These are phyloP conservation scores for Arachis hypogaea DNA, from an alignment of 306 rosid species.

Conservation along the genomic window DNA sequence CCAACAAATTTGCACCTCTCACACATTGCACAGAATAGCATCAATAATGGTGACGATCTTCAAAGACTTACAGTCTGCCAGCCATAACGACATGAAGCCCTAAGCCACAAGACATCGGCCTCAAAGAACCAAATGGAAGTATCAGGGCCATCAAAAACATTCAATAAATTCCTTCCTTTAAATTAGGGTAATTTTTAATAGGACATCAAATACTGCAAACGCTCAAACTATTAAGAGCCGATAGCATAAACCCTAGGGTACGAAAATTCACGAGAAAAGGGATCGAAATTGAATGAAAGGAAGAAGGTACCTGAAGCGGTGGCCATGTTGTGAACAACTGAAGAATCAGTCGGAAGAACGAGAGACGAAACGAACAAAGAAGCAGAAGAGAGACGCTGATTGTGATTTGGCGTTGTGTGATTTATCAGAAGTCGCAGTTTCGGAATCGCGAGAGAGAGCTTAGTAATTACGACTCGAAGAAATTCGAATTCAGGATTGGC, in stretches of 20 bases:
- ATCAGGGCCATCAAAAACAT: neutral
- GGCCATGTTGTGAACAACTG: constrained; percentile 19
- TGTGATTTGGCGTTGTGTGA: neutral
- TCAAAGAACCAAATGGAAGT: neutral
- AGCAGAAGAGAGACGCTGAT: neutral
- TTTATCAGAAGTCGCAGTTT: constrained; percentile 4
- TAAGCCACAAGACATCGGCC: neutral
- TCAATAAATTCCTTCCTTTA: constrained; percentile 10
- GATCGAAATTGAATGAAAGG: neutral
- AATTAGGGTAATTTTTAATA: neutral
- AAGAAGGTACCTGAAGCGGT: constrained; percentile 30
- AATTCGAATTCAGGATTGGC: constrained; percentile 49
- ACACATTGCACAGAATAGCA: neutral
- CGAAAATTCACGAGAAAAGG: neutral
- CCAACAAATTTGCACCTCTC: neutral
- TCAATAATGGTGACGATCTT: neutral
- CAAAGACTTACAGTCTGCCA: neutral
- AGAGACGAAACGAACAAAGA: neutral
- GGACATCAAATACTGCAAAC: neutral
- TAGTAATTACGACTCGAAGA: constrained; percentile 1
- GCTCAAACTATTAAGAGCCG: too few relatives aligned
- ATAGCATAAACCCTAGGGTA: constrained; percentile 18
- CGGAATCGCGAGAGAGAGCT: constrained; percentile 12
- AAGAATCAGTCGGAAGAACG: neutral
- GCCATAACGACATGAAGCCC: neutral